Conservation (phyloP, 306 rosid genomes). For the Quercus parvula region DNA sequence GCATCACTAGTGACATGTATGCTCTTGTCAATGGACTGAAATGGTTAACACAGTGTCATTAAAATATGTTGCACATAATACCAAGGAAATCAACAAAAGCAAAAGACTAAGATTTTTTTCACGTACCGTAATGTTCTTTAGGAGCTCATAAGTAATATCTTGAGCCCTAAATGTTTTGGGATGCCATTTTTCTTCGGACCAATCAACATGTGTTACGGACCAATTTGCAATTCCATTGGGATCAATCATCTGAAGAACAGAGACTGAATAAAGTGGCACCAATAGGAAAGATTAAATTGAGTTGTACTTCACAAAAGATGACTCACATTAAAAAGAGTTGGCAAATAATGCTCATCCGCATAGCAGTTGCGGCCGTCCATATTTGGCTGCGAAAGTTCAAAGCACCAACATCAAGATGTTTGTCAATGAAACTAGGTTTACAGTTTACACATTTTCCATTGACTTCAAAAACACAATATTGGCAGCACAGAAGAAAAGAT, state of each 20-base stretch:
- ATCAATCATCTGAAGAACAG: slow-evolving; percentile 62
- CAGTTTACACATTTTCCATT: background rate
- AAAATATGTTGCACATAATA: background rate
- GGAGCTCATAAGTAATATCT: slow-evolving; percentile 46
- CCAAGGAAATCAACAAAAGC: background rate
- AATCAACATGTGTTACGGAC: slow-evolving; percentile 56
- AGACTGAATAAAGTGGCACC: slow-evolving; percentile 8
- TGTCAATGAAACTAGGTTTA: slow-evolving; percentile 11
- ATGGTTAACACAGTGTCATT: background rate
- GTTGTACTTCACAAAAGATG: background rate
- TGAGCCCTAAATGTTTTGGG: slow-evolving; percentile 46
- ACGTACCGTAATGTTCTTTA: slow-evolving; percentile 46
- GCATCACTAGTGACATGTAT: slow-evolving; percentile 26
- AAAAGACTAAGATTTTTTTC: background rate
- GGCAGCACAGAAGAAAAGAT: slow-evolving; percentile 1
- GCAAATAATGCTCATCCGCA: slow-evolving; percentile 84
- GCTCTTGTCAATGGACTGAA: slow-evolving; percentile 43
- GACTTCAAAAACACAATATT: background rate
- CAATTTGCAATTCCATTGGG: slow-evolving; percentile 68
- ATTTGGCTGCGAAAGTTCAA: slow-evolving; percentile 62
- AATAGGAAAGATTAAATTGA: slow-evolving; percentile 1
- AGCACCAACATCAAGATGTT: slow-evolving; percentile 22
- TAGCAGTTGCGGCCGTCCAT: slow-evolving; percentile 84
- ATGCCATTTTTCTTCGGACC: slow-evolving; percentile 64
- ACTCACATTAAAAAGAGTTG: slow-evolving; percentile 71